A percentile compares a stretch with the other conserved stretches of the same genome.
phyloP scores from a whole-genome alignment of 768 basidiomycete species.

The Mrakia blollopis region DNA sequence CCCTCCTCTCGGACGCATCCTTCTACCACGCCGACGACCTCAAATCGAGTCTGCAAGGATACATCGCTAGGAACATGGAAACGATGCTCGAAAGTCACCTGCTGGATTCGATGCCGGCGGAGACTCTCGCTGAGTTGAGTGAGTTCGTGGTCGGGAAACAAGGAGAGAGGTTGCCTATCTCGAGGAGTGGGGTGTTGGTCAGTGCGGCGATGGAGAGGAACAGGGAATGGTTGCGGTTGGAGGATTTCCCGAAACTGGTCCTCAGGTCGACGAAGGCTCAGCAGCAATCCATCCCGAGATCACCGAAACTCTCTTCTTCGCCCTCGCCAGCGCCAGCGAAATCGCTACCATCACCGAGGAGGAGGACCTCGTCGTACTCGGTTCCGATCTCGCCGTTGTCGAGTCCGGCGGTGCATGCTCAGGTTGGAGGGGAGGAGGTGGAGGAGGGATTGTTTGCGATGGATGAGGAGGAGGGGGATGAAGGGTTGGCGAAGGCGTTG shows the following conservation, averaged over 20 bases:
- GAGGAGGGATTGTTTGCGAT: slow-evolving; percentile 74
- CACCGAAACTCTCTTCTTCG: slow-evolving; percentile 41
- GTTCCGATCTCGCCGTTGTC: slow-evolving; percentile 34
- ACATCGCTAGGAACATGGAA: slow-evolving; percentile 79
- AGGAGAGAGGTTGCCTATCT: slow-evolving; percentile 58
- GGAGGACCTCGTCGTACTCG: slow-evolving; percentile 20
- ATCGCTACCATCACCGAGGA: slow-evolving; percentile 20
- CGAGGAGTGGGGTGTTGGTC: slow-evolving; percentile 56
- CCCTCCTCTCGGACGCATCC: slow-evolving; percentile 73
- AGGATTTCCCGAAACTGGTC: slow-evolving; percentile 45
- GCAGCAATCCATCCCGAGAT: slow-evolving; percentile 18
- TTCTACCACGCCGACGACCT: slow-evolving; percentile 69
- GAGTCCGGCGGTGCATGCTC: slow-evolving; percentile 41
- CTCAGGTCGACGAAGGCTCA: slow-evolving; percentile 39
- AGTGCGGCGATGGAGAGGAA: slow-evolving; percentile 58
- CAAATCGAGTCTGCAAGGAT: slow-evolving; percentile 65
- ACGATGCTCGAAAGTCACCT: slow-evolving; percentile 72
- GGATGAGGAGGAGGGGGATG: slow-evolving; percentile 64
- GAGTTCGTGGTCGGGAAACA: slow-evolving; percentile 59
- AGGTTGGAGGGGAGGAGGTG: slow-evolving; percentile 35
- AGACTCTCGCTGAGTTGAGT: slow-evolving; percentile 64
- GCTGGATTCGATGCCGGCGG: slow-evolving; percentile 66
- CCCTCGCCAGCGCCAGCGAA: slow-evolving; percentile 30
- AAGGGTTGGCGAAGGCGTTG: slow-evolving; percentile 37
- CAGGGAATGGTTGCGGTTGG: slow-evolving; percentile 60